Evolutionary conservation across 1,284 basidiomycete genomes (phyloP).

Genomic region (Phlebopus sp.): DNA sequence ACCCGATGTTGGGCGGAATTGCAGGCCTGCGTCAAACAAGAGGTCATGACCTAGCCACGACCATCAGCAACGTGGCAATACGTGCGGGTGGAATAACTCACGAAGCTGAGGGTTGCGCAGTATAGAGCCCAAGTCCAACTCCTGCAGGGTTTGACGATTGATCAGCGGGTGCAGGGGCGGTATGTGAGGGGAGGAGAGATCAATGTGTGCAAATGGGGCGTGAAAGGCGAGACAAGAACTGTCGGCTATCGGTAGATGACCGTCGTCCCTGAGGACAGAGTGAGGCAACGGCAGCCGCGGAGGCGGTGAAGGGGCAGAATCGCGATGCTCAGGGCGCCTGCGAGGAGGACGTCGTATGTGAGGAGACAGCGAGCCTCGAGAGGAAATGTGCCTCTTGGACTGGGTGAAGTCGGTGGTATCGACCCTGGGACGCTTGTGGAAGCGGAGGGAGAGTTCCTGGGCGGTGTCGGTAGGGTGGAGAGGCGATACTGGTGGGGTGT

Average conservation of each 20-base stretch:
- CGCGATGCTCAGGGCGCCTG: slow-evolving; percentile 19
- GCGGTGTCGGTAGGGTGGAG: slow-evolving; percentile 20
- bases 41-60: slow-evolving; percentile 75
- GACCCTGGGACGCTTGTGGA: slow-evolving; percentile 31
- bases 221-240: slow-evolving; percentile 11
- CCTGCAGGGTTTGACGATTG: slow-evolving; percentile 79
- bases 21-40: slow-evolving; percentile 78
- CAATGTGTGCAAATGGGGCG: slow-evolving; percentile 40
- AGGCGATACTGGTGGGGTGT: slow-evolving; percentile 30
- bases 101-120: slow-evolving; percentile 87
- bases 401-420: slow-evolving; percentile 20
- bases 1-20: slow-evolving; percentile 69
- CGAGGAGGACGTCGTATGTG: slow-evolving; percentile 25
- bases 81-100: slow-evolving; percentile 40
- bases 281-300: slow-evolving; percentile 14
- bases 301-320: slow-evolving; percentile 14
- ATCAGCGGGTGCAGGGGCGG: slow-evolving; percentile 76
- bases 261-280: slow-evolving; percentile 26
- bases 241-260: slow-evolving; percentile 15
- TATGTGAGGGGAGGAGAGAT: slow-evolving; percentile 56
- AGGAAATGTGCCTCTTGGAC: slow-evolving; percentile 15
- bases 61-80: slow-evolving; percentile 12
- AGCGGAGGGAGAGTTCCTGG: slow-evolving; percentile 14
- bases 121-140: slow-evolving; percentile 84
- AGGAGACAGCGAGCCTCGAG: slow-evolving; percentile 19